Percentiles rank a stretch among this genome's conserved stretches.
Evolutionary conservation across 2,329 filamentous ascomycete species (phyloP).

Genomic region (Lomentospora prolificans): DNA sequence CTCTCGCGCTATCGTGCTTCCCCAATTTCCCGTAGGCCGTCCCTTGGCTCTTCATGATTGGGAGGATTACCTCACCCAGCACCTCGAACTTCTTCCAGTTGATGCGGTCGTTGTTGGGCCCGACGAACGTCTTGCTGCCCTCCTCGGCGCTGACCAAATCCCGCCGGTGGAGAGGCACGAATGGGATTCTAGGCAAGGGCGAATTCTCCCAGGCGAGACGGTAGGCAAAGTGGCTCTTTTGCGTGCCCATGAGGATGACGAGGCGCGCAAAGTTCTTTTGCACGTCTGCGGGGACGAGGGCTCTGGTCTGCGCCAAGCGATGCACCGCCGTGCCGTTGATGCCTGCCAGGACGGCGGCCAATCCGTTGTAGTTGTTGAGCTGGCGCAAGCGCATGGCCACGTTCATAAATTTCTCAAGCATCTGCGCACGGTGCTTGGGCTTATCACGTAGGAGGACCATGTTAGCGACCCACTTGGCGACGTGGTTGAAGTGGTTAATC

Average conservation of each 20-base stretch:
- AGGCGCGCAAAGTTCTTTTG: constrained; percentile 82
- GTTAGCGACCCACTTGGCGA: constrained; percentile 73
- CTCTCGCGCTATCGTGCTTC: constrained; percentile 59
- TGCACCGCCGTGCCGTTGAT: constrained; percentile 83
- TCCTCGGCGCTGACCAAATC: constrained; percentile 89
- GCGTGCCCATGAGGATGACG: constrained; percentile 84
- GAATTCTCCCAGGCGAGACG: constrained; percentile 97
- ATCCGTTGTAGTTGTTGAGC: constrained; percentile 92
- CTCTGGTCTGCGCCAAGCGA: constrained; percentile 69
- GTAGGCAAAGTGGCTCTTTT: constrained; percentile 89
- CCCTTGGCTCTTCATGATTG: constrained; percentile 85
- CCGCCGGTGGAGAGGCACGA: constrained; percentile 78
- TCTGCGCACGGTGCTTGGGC: constrained; percentile 83
- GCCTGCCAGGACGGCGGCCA: constrained; percentile 88
- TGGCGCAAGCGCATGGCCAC: constrained; percentile 78
- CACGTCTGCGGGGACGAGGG: constrained; percentile 59
- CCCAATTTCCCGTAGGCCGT: constrained; percentile 66
- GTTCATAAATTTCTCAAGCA: constrained; percentile 92
- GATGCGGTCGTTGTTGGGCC: constrained; percentile 57
- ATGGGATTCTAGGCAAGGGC: constrained; percentile 80
- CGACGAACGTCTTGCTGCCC: constrained; percentile 83
- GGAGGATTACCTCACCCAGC: constrained; percentile 81
- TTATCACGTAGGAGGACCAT: constrained; percentile 87
- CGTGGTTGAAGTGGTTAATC: constrained; percentile 85
- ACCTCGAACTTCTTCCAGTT: constrained; percentile 99